A percentile compares a stretch with the other conserved stretches of the same genome.
These are phyloP conservation scores for Trichoderma erinaceum DNA, from an alignment of 495 filamentous ascomycete species.

Conservation along the genomic window DNA sequence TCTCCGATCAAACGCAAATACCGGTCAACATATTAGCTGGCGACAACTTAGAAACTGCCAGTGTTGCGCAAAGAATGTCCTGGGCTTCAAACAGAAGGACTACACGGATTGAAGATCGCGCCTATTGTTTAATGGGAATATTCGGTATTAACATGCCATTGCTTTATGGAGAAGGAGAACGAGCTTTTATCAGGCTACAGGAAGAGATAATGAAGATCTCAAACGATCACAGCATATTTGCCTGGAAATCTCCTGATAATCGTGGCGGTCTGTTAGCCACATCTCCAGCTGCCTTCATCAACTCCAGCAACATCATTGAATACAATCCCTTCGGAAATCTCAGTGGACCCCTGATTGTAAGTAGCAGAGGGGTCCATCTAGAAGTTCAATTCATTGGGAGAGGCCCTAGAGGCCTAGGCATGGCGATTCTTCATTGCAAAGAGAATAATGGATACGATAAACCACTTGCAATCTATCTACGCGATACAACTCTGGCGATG, in stretches of 20 bases:
- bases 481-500: not conserved
- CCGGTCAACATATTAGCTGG: conserved; percentile 19
- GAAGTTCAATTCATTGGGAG: not conserved
- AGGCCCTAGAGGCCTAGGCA: not conserved
- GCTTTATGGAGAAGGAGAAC: conserved; percentile 38
- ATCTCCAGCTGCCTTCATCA: not conserved
- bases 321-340: not conserved
- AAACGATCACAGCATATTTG: conserved; percentile 24
- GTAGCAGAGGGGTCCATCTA: not conserved
- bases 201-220: conserved; percentile 25
- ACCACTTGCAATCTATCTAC: not conserved
- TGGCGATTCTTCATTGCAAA: not conserved
- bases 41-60: not conserved
- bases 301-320: not conserved
- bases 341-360: not conserved
- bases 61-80: conserved; percentile 33
- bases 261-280: not conserved
- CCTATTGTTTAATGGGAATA: conserved; percentile 40
- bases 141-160: conserved; percentile 41
- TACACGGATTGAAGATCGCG: conserved; percentile 32
- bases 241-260: conserved; percentile 15
- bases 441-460: not conserved
- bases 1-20: conserved; percentile 31
- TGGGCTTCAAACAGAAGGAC: conserved; percentile 33
- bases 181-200: conserved; percentile 25